phyloP scores from a whole-genome alignment of 345 rosid species.

The Linum tenue region DNA sequence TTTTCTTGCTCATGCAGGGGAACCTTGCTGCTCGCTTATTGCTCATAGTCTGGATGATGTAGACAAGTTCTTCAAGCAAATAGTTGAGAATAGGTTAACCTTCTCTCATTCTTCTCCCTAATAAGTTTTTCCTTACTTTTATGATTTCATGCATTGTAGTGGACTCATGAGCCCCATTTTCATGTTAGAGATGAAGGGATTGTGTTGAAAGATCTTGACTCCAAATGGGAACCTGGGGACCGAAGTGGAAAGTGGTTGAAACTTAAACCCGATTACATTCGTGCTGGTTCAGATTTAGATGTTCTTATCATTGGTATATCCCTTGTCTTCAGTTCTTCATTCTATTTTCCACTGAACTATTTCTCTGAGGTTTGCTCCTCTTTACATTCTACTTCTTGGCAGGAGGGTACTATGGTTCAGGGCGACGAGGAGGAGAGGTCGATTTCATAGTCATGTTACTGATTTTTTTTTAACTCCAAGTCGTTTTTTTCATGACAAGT shows the following conservation, averaged over 20 bases:
- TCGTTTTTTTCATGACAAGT: not conserved
- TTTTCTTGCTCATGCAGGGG: slow-evolving; percentile 42
- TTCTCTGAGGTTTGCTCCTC: slow-evolving; percentile 2
- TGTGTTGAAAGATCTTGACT: slow-evolving; percentile 74
- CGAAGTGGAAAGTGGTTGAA: slow-evolving; percentile 98
- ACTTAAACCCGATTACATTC: slow-evolving; percentile 84
- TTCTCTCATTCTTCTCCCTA: not conserved
- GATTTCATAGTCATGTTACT: slow-evolving; percentile 14
- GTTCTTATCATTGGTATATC: slow-evolving; percentile 74
- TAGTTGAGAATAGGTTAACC: slow-evolving; percentile 66
- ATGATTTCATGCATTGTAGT: not conserved
- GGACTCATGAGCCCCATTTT: not conserved
- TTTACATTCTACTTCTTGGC: slow-evolving; percentile 14
- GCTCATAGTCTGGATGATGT: slow-evolving; percentile 57
- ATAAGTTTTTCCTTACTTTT: not conserved
- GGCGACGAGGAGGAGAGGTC: slow-evolving; percentile 92
- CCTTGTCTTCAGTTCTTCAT: slow-evolving; percentile 6
- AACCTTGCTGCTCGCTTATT: slow-evolving; percentile 70
- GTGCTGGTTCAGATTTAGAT: slow-evolving; percentile 87
- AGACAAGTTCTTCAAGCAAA: slow-evolving; percentile 74
- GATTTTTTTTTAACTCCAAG: not conserved
- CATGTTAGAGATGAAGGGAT: slow-evolving; percentile 77
- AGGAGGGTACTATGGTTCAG: slow-evolving; percentile 99
- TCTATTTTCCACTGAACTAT: slow-evolving; percentile 5
- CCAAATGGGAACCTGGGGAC: slow-evolving; percentile 97